Base-by-base conservation (phyloP, 169 alveolate species). In the Plasmodium reichenowi region DNA sequence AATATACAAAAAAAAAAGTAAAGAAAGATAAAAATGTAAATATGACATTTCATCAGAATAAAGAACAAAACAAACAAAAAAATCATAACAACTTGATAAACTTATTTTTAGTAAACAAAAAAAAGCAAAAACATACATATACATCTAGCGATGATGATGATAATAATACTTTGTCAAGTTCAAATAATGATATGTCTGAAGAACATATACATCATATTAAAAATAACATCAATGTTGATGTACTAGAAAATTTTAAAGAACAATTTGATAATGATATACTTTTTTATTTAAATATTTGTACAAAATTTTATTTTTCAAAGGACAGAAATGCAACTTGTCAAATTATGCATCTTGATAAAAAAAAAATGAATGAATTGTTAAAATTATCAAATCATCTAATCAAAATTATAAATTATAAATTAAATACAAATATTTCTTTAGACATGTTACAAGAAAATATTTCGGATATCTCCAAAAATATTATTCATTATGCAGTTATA, bases 321-420 rank as follows among this genome's bases (percentile, higher is more conserved):
- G 73, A 83, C 15, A 83, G 29, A 58, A 43, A 83, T 67, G 4
- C 56, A 54, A 68, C 70, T 26, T 83, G 91, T 54, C 9, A 47
- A 38, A 50, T 15, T 29, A 83, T 83, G 91, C 52, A 83, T 13
- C 52, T 83, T 45, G 91, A 83, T 72, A 45, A 68, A 60, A 83
- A 83, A 68, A 83, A 83, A 83, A 83, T 68, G 80, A 60, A 52
- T 52, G 91, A 83, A 54, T 63, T 83, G 32, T 67, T 83, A 48
- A 83, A 83, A 83, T 50, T 83, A 47, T 83, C 91, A 12, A 67
- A 83, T 50, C 72, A 83, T 67, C 68, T 83, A 68, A 56, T 83
- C 15, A 67, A 83, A 68, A 68, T 83, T 43, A 83, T 83, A 54
- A 83, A 83, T 68, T 22, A 32, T 29, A 83, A 83, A 67, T 56